Base-by-base conservation (phyloP, 164 flowering plant genomes). In the Nelumbo lutea region DNA sequence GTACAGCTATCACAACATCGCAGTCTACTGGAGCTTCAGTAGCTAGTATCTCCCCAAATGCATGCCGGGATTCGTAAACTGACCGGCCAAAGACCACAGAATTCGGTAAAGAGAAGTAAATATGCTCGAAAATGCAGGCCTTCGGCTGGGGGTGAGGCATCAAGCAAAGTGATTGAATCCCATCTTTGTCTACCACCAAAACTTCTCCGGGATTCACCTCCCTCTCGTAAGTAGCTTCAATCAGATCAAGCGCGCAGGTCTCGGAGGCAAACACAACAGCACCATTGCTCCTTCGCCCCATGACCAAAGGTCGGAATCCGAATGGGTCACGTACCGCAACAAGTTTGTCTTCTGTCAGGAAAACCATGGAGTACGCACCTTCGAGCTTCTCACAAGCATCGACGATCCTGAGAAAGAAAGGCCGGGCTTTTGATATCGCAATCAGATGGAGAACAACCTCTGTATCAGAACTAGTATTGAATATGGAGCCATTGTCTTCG, bases 361-460 rank as follows among this genome's bases (percentile, higher is more conserved):
- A 95, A 52, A 95, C 98, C 87, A 95, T 81, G 0, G 97, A 92
- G 72, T 90, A 95, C 39, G 97, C 97, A 8, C 98, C 98, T 45
- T 86, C 72, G 13, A 95, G 82, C 83, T 84, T 77, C 71, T 89
- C 89, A 75, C 98, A 95, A 40, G 97, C 97, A 47, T 87, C 88
- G 1, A 92, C 82, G 51, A 95, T 89, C 72, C 97, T 82, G 70
- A 84, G 57, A 63, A 89, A 71, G 69, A 95, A 89, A 9, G 94
- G 94, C 45, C 96, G 72, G 6, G 75, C 81, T 61, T 88, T 92
- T 1, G 97, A 89, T 14, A 74, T 90, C 0, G 97, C 97, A 69
- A 95, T 88, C 57, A 95, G 79, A 72, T 95, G 98, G 53, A 95
- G 86, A 50, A 95, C 96, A 42, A 89, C 97, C 78, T 95, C 97